Evolutionary conservation across 2,329 filamentous ascomycete species (phyloP).

Genomic region (Sordariomycetes sp.): DNA sequence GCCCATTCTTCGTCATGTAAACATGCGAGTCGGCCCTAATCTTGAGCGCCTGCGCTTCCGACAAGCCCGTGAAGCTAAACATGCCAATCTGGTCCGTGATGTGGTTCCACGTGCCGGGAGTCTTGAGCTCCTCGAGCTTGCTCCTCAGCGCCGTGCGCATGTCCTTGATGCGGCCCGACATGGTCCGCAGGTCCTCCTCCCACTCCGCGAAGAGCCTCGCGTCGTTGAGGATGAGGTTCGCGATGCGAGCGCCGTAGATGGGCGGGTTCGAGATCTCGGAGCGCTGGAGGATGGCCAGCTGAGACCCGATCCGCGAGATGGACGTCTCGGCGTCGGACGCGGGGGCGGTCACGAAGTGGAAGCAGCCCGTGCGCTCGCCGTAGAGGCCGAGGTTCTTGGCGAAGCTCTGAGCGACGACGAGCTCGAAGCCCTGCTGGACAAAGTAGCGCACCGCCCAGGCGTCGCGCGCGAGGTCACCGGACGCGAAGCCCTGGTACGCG

Average conservation of each 20-base stretch:
- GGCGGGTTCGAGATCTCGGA: constrained; percentile 97
- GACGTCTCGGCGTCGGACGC: constrained; percentile 50
- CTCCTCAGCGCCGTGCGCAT: constrained; percentile 72
- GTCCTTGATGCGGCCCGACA: constrained; percentile 87
- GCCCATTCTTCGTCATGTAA: constrained; percentile 95
- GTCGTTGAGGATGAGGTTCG: constrained; percentile 74
- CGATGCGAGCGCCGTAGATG: constrained; percentile 85
- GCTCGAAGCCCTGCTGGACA: constrained; percentile 78
- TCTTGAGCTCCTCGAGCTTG: constrained; percentile 73
- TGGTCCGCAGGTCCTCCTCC: constrained; percentile 82
- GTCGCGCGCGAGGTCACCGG: constrained; percentile 73
- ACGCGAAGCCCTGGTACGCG: constrained; percentile 96
- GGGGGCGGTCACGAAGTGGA: constrained; percentile 80
- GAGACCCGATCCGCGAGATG: constrained; percentile 59
- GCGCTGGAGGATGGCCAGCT: constrained; percentile 87
- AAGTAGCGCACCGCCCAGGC: constrained; percentile 93
- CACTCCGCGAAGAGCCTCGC: constrained; percentile 71
- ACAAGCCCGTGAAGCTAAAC: constrained; percentile 88
- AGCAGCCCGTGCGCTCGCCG: constrained; percentile 88
- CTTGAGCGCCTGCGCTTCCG: constrained; percentile 58
- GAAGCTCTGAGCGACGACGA: constrained; percentile 83
- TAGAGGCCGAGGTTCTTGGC: constrained; percentile 98
- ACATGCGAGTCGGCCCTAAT: constrained; percentile 60
- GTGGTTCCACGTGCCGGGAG: constrained; percentile 89
- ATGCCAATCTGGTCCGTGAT: constrained; percentile 99